phyloP scores from a whole-genome alignment of 768 basidiomycete genomes.

The Xanthoconium purpureum region DNA sequence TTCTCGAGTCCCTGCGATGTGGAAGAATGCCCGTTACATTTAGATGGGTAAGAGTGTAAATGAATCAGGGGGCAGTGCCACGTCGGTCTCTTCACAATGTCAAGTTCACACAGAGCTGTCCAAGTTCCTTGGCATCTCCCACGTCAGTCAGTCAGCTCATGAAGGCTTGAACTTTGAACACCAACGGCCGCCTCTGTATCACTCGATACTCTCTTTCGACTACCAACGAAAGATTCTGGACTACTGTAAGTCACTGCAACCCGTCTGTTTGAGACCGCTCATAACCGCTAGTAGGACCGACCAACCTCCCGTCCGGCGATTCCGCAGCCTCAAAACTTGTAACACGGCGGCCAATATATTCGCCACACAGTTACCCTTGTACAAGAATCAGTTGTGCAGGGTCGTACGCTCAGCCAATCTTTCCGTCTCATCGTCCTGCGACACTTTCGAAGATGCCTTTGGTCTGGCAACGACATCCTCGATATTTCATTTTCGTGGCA shows the following conservation, averaged over 20 bases:
- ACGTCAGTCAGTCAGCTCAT: constrained; percentile 23
- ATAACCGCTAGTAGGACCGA: background rate
- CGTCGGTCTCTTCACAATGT: no score
- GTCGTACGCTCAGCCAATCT: constrained; percentile 4
- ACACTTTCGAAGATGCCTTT: constrained; percentile 25
- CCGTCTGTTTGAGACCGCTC: background rate
- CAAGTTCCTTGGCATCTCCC: background rate
- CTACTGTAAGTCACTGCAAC: constrained; percentile 14
- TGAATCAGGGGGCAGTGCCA: no score
- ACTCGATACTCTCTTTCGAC: constrained; percentile 1
- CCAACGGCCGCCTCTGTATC: constrained; percentile 1
- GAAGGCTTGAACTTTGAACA: background rate
- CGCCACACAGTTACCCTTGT: constrained; percentile 1
- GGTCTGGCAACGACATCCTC: constrained; percentile 47
- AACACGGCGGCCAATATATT: constrained; percentile 16
- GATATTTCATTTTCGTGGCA: constrained; percentile 46
- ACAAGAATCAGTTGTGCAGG: constrained; percentile 7
- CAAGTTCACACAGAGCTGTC: no score
- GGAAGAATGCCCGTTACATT: no score
- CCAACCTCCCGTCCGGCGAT: background rate
- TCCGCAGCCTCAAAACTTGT: constrained; percentile 4
- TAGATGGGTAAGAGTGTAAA: no score
- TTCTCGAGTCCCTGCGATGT: no score
- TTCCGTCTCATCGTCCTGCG: background rate
- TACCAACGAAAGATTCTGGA: background rate